Percentiles rank a stretch among this genome's conserved stretches.
Evolutionary conservation across 2,329 filamentous ascomycete species (phyloP).

Genomic region (Pestalotiopsis sp.): DNA sequence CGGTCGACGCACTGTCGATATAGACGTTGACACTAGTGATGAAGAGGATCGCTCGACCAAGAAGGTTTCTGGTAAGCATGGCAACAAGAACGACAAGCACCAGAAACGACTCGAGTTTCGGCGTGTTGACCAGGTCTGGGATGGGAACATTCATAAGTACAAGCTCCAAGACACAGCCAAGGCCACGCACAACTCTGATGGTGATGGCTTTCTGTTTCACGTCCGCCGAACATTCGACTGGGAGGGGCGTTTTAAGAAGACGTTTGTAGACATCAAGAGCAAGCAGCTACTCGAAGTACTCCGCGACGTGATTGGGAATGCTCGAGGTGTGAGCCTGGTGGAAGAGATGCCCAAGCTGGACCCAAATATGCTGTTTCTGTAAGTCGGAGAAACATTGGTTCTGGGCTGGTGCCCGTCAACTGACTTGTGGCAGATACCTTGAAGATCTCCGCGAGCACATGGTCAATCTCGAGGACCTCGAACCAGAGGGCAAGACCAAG

Average conservation of each 20-base stretch:
- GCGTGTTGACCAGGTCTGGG: conserved; percentile 59
- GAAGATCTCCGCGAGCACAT: conserved; percentile 71
- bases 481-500: conserved; percentile 49
- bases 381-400: conserved; percentile 25
- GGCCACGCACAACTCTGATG: conserved; percentile 51
- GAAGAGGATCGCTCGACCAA: not conserved
- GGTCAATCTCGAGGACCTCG: conserved; percentile 65
- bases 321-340: conserved; percentile 78
- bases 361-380: conserved; percentile 72
- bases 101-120: conserved; percentile 43
- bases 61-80: not conserved
- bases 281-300: conserved; percentile 74
- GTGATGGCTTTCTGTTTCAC: conserved; percentile 81
- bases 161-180: conserved; percentile 59
- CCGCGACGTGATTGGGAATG: conserved; percentile 71
- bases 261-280: conserved; percentile 83
- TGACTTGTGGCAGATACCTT: conserved; percentile 61
- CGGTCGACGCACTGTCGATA: not conserved
- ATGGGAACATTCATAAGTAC: conserved; percentile 50
- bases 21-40: not conserved
- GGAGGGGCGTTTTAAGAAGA: conserved; percentile 77
- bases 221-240: conserved; percentile 82
- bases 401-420: conserved; percentile 14
- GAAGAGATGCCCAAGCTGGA: conserved; percentile 77
- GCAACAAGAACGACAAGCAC: conserved; percentile 25